A percentile compares a stretch with the other conserved stretches of the same genome.
Evolutionary conservation across 1,284 basidiomycete species (phyloP).

Genomic region (Ceratobasidium sp.): DNA sequence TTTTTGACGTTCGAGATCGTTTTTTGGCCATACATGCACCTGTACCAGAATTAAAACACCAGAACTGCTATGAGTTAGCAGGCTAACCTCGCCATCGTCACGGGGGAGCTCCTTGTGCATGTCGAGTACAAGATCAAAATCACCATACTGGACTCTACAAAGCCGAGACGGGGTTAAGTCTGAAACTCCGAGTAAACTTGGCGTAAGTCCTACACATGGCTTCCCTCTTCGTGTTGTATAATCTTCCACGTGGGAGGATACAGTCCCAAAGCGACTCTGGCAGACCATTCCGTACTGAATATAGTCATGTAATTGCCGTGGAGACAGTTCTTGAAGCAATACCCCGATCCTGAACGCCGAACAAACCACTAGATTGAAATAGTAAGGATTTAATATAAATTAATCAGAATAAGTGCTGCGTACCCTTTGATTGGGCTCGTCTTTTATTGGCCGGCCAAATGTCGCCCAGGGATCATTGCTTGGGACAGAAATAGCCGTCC

Average conservation of each 20-base stretch:
- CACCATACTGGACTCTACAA: conserved; percentile 9
- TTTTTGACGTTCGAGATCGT: background rate
- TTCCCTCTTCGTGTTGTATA: background rate
- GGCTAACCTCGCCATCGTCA: background rate
- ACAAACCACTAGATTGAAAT: conserved; percentile 10
- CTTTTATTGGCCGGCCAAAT: background rate
- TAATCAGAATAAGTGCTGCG: background rate
- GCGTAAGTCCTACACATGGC: background rate
- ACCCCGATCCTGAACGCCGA: conserved; percentile 5
- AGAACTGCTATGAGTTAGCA: background rate
- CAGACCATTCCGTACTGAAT: background rate
- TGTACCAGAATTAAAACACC: no score
- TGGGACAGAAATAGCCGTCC: background rate
- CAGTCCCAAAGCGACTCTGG: background rate
- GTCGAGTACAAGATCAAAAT: conserved; percentile 9
- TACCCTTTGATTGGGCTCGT: background rate
- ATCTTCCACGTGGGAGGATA: conserved; percentile 14
- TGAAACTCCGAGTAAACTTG: background rate
- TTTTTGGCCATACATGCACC: no score
- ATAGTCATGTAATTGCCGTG: background rate
- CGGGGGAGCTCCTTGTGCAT: background rate
- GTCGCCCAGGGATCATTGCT: background rate
- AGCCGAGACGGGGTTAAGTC: background rate
- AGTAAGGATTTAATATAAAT: background rate
- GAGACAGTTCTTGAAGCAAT: conserved; percentile 9